phyloP scores from a whole-genome alignment of 768 basidiomycete species.

The Trametes gibbosa region DNA sequence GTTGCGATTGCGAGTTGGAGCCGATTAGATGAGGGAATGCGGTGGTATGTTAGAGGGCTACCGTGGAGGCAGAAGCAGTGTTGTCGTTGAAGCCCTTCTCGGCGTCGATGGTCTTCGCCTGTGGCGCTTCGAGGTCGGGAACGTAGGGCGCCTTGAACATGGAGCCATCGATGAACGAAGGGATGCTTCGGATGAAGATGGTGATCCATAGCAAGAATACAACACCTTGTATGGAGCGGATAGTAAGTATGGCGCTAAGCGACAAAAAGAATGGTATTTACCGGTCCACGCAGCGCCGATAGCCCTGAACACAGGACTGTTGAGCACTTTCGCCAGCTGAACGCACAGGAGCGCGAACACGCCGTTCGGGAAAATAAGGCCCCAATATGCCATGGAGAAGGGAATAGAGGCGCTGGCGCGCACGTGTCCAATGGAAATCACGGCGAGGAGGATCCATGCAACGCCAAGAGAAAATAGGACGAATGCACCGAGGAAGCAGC shows the following conservation, averaged over 20 bases:
- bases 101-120: conserved; percentile 1
- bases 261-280: conserved; percentile 25
- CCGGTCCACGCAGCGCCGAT: conserved; percentile 55
- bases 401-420: conserved; percentile 31
- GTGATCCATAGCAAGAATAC: conserved; percentile 43
- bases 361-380: conserved; percentile 54
- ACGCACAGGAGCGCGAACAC: conserved; percentile 50
- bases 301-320: conserved; percentile 48
- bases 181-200: conserved; percentile 42
- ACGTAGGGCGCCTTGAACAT: conserved; percentile 48
- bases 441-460: conserved; percentile 46
- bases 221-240: conserved; percentile 29
- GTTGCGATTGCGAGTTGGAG: not conserved
- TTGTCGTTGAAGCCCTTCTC: conserved; percentile 13
- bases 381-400: conserved; percentile 53
- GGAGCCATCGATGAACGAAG: conserved; percentile 43
- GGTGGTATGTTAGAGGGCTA: conserved; percentile 2
- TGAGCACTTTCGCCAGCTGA: conserved; percentile 46
- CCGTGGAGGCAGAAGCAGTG: conserved; percentile 7
- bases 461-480: conserved; percentile 55
- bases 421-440: conserved; percentile 37
- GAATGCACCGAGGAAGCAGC: conserved; percentile 46
- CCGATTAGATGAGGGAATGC: not conserved
- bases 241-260: not conserved
- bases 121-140: conserved; percentile 16